Evolutionary conservation across 306 rosid genomes (phyloP).

Genomic region (Cicer cuneatum): DNA sequence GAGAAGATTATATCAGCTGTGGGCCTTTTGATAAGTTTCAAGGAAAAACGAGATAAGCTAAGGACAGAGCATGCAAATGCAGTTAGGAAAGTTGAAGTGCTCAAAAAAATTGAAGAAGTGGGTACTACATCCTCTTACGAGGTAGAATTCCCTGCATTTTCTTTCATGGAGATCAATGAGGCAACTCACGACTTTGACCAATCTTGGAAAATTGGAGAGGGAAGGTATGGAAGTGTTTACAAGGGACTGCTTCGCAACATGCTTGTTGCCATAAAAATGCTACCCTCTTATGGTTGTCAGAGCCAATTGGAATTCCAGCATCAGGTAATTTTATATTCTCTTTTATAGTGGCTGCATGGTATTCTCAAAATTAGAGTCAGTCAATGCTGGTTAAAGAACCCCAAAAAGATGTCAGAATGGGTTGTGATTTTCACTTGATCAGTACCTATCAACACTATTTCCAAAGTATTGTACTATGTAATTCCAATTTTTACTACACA

Average conservation of each 20-base stretch:
- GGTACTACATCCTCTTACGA: conserved; percentile 48
- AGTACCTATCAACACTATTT: conserved; percentile 21
- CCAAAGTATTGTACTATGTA: conserved; percentile 14
- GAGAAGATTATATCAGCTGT: conserved; percentile 82
- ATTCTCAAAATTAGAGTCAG: conserved; percentile 30
- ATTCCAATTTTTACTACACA: conserved; percentile 28
- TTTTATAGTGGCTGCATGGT: conserved; percentile 2
- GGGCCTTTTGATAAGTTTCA: conserved; percentile 77
- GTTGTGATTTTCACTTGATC: conserved; percentile 27
- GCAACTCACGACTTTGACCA: conserved; percentile 86
- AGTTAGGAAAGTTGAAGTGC: conserved; percentile 55
- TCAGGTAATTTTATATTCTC: conserved; percentile 63
- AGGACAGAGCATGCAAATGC: conserved; percentile 63
- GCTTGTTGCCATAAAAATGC: conserved; percentile 92
- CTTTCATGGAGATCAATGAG: conserved; percentile 84
- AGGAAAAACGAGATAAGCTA: conserved; percentile 73
- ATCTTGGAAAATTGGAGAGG: conserved; percentile 92
- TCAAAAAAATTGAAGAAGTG: conserved; percentile 54
- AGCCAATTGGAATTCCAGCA: conserved; percentile 63
- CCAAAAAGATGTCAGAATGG: conserved; percentile 5
- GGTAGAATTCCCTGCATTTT: conserved; percentile 72
- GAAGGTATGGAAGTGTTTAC: conserved; percentile 85
- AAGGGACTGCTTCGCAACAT: conserved; percentile 75
- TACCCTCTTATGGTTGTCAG: conserved; percentile 87
- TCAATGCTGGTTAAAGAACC: background rate